A percentile compares a stretch with the other conserved stretches of the same genome.
Conservation (phyloP, 2,329 filamentous ascomycete species). For the Davidsoniella eucalypti region DNA sequence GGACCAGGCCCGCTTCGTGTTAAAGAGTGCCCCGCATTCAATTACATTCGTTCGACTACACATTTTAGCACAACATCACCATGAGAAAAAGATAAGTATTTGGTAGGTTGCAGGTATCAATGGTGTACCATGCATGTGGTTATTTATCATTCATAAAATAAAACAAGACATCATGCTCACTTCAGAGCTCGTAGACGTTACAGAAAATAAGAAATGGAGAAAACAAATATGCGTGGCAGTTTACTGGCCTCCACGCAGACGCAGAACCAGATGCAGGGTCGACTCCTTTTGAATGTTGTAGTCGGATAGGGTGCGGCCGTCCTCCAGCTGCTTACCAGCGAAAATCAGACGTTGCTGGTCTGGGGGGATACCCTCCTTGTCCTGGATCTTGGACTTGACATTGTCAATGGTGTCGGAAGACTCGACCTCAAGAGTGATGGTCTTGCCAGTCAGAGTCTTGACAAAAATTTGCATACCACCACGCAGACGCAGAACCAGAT, state of each 20-base stretch:
- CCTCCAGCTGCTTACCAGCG: slow-evolving; percentile 83
- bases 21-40: no score
- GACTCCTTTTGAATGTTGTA: slow-evolving; percentile 96
- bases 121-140: background rate
- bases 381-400: slow-evolving; percentile 85
- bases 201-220: slow-evolving; percentile 1
- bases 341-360: slow-evolving; percentile 92
- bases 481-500: slow-evolving; percentile 72
- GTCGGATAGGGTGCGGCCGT: slow-evolving; percentile 77
- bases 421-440: slow-evolving; percentile 83
- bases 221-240: background rate
- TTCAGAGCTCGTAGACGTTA: slow-evolving; percentile 2
- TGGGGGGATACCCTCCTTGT: slow-evolving; percentile 85
- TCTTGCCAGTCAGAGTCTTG: slow-evolving; percentile 82
- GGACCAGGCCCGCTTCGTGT: no score
- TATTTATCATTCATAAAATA: slow-evolving; percentile 11
- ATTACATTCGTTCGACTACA: no score
- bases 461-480: slow-evolving; percentile 85
- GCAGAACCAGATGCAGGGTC: slow-evolving; percentile 64
- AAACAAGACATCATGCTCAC: slow-evolving; percentile 5
- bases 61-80: no score
- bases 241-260: slow-evolving; percentile 51
- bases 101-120: no score
- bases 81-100: no score
- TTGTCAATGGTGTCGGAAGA: slow-evolving; percentile 86